Conservation (phyloP, 176 grass and related monocot species). For the Microstegium vimineum region DNA sequence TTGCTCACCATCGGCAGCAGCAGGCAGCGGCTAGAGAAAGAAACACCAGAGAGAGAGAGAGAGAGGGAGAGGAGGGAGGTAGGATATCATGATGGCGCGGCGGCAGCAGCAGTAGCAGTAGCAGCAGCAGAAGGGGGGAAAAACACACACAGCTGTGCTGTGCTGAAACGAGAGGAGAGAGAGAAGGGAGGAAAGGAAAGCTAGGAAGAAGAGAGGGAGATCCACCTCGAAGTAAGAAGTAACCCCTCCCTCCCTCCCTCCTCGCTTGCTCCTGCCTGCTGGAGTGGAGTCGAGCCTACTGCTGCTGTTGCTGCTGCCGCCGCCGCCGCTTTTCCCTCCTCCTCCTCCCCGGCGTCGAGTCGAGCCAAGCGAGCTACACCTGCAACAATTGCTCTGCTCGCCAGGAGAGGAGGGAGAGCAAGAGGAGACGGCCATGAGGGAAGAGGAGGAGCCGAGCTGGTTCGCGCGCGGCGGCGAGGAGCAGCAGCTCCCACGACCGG, state of each 20-base stretch:
- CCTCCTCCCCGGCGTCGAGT: background rate
- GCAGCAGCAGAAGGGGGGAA: constrained; percentile 19
- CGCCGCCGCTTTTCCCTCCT: no score
- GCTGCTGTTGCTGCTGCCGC: background rate
- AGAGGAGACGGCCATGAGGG: constrained; percentile 41
- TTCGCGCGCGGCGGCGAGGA: constrained; percentile 64
- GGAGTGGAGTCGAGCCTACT: background rate
- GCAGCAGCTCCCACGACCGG: constrained; percentile 76
- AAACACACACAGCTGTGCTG: background rate
- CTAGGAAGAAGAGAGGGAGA: constrained; percentile 76
- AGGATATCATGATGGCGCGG: constrained; percentile 42
- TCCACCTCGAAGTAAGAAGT: constrained; percentile 99
- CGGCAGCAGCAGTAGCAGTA: no score
- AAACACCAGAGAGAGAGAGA: background rate
- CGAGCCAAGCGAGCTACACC: no score
- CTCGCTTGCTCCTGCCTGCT: background rate
- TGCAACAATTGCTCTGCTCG: constrained; percentile 10
- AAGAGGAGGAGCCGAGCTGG: constrained; percentile 90
- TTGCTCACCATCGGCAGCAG: background rate
- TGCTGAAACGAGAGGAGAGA: no score
- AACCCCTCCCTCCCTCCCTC: constrained; percentile 24
- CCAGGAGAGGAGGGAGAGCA: background rate
- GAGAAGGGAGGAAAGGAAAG: constrained; percentile 31
- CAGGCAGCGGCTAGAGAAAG: background rate
- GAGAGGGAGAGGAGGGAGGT: no score